Percentiles rank a stretch among this genome's conserved stretches.
These are phyloP conservation scores for Diversispora eburnea DNA, from an alignment of 192 early-diverging fungal species.

Conservation along the genomic window DNA sequence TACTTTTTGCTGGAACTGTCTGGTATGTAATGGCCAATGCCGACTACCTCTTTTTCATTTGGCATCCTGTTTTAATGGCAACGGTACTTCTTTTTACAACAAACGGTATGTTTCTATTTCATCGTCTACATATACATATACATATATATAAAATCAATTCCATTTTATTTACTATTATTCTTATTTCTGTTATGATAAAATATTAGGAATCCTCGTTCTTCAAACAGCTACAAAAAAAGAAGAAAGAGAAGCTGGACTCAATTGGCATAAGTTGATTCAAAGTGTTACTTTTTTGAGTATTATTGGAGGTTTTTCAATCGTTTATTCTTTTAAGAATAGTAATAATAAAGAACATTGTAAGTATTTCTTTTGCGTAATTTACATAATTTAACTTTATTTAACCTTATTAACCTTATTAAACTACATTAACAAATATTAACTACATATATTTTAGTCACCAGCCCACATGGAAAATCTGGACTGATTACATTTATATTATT, in stretches of 20 bases:
- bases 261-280: slow-evolving; percentile 33
- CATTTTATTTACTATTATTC: not conserved
- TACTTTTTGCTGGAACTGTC: slow-evolving; percentile 30
- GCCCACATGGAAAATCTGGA: slow-evolving; percentile 37
- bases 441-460: not conserved
- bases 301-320: slow-evolving; percentile 29
- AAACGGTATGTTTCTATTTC: slow-evolving; percentile 28
- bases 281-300: slow-evolving; percentile 22
- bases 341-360: slow-evolving; percentile 33
- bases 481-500: slow-evolving; percentile 30
- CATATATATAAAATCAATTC: not conserved
- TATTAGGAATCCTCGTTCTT: slow-evolving; percentile 32
- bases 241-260: slow-evolving; percentile 33
- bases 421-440: no score
- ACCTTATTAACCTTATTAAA: not conserved
- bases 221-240: slow-evolving; percentile 32
- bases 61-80: slow-evolving; percentile 35
- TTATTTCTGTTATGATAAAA: not conserved
- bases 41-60: slow-evolving; percentile 31
- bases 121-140: not conserved
- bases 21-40: slow-evolving; percentile 27
- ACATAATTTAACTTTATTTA: not conserved
- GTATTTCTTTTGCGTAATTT: not conserved
- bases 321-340: slow-evolving; percentile 31
- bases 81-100: slow-evolving; percentile 28